Percentiles rank a stretch among this genome's conserved stretches.
Conservation (phyloP, 2,329 filamentous ascomycete species). For the Capronia epimyces region DNA sequence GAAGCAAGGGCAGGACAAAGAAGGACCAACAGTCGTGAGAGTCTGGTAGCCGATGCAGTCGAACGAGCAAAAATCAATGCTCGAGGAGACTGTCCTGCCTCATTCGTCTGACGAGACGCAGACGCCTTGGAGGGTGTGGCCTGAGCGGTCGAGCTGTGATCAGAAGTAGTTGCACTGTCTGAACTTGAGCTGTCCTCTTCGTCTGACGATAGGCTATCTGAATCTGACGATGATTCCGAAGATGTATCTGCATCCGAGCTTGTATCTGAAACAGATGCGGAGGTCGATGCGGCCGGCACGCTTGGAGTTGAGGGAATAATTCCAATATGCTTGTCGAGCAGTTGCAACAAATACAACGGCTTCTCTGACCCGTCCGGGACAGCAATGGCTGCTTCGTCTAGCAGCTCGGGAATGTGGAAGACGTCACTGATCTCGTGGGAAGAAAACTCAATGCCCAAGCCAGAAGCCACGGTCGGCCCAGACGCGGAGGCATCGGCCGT, state of each 20-base stretch:
- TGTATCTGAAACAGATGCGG: constrained; percentile 23
- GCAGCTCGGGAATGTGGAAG: constrained; percentile 57
- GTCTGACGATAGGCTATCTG: constrained; percentile 23
- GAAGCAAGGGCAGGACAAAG: constrained; percentile 85
- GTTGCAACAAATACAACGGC: constrained; percentile 75
- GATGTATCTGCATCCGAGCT: constrained; percentile 27
- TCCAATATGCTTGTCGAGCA: constrained; percentile 55
- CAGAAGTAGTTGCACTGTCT: not conserved
- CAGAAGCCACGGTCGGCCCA: constrained; percentile 7
- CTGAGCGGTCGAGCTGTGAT: not conserved
- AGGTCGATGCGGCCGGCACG: not conserved
- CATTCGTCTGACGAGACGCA: constrained; percentile 40
- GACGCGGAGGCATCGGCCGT: constrained; percentile 24
- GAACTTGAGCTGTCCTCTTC: constrained; percentile 62
- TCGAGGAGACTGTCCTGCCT: constrained; percentile 83
- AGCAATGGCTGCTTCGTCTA: constrained; percentile 63
- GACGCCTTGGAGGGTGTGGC: not conserved
- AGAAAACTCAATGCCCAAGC: constrained; percentile 22
- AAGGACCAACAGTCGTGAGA: constrained; percentile 79
- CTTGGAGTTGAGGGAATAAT: not conserved
- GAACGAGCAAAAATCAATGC: constrained; percentile 93
- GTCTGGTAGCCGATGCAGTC: constrained; percentile 77
- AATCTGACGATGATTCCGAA: constrained; percentile 30
- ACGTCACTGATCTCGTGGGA: constrained; percentile 43
- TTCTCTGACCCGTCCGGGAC: constrained; percentile 66